Conservation (phyloP, 352 stramenopile species). For the Pythium dissimile region DNA sequence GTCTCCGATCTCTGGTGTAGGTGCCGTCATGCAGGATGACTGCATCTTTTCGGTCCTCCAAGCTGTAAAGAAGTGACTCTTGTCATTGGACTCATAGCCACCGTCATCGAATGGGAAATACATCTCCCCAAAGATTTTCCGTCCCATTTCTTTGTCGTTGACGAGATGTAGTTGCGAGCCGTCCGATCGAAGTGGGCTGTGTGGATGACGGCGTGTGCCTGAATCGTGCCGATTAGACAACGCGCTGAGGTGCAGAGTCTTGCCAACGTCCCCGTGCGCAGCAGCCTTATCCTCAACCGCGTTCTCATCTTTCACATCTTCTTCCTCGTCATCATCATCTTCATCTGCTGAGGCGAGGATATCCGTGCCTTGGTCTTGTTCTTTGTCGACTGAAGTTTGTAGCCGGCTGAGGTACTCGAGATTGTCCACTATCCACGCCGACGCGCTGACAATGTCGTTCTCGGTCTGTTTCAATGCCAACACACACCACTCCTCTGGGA, state of each 20-base stretch:
- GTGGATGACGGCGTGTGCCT: not conserved
- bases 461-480: constrained; percentile 88
- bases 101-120: constrained; percentile 86
- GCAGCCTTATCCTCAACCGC: not conserved
- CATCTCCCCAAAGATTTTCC: constrained; percentile 84
- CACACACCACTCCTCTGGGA: constrained; percentile 91
- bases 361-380: constrained; percentile 38
- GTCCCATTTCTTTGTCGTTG: constrained; percentile 79
- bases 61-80: constrained; percentile 25
- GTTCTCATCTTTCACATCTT: not conserved
- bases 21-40: not conserved
- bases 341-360: constrained; percentile 53
- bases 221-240: not conserved
- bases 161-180: constrained; percentile 16
- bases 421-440: constrained; percentile 93
- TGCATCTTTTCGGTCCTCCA: constrained; percentile 4
- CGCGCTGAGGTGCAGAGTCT: not conserved
- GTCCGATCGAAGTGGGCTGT: constrained; percentile 9
- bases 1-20: not conserved
- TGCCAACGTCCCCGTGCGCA: not conserved
- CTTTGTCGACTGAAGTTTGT: constrained; percentile 71
- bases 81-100: constrained; percentile 57
- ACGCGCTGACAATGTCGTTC: constrained; percentile 89
- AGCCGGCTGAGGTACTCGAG: constrained; percentile 88
- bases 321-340: constrained; percentile 45